These are phyloP conservation scores for Phialophora tarda DNA, from an alignment of 2,329 filamentous ascomycete genomes.

Conservation along the genomic window DNA sequence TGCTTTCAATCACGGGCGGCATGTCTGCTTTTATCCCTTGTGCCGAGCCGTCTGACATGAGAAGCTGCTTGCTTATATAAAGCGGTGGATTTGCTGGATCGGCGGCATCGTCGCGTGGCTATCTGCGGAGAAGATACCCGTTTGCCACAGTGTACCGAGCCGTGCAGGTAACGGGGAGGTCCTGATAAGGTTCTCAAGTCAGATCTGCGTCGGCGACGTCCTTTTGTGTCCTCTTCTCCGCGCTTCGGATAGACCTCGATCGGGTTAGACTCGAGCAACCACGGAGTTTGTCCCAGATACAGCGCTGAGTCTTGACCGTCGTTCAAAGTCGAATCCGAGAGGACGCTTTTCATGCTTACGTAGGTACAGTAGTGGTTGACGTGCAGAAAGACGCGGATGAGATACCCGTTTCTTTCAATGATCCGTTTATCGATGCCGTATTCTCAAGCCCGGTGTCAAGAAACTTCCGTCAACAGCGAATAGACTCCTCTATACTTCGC, in stretches of 20 bases:
- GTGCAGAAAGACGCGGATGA: conserved; percentile 4
- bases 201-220: conserved; percentile 8
- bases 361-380: neutral
- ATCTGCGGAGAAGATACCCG: conserved; percentile 3
- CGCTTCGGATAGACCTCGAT: conserved; percentile 13
- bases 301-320: neutral
- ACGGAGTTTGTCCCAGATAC: neutral
- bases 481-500: neutral
- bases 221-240: conserved; percentile 7
- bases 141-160: conserved; percentile 8
- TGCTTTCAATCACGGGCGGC: neutral
- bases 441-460: neutral
- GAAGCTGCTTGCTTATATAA: neutral
- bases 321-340: neutral
- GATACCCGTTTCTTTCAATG: conserved; percentile 10
- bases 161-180: neutral
- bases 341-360: neutral
- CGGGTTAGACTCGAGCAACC: conserved; percentile 3
- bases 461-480: neutral
- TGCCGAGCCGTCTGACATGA: neutral
- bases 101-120: neutral
- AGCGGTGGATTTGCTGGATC: neutral
- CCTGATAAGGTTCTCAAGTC: conserved; percentile 3
- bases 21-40: conserved; percentile 1
- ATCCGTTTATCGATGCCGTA: neutral